Base-by-base conservation (phyloP, 2,329 filamentous ascomycete genomes). In the Cladosporium oxysporum region DNA sequence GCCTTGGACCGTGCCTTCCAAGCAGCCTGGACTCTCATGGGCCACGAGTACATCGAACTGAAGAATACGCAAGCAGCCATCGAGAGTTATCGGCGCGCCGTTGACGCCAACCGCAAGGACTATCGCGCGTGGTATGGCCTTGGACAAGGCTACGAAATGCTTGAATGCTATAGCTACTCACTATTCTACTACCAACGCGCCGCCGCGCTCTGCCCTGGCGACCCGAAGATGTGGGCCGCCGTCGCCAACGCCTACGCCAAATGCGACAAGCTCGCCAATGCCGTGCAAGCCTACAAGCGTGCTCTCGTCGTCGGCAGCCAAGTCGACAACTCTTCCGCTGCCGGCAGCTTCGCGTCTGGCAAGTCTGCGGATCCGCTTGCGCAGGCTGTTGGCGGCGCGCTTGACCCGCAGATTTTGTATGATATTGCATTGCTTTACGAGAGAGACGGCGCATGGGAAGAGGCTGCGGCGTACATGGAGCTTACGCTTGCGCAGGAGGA, bases 11-110 rank as follows among this genome's bases (percentile, higher is more conserved):
- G 94, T 11, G 90, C 89, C 29, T 99, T 95, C 76, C 85, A 97
- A 18, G 96, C 93, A 0, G 95, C 95, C 1, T 99, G 95, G 95
- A 99, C 95, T 0, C 83, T 99, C 1, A 98, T 99, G 94, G 95
- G 95, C 1, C 95, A 99, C 78, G 95, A 99, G 77, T 99, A 97
- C 72, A 93, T 98, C 63, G 95, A 99, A 78, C 88, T 99, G 79
- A 99, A 98, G 76, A 99, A 99, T 76, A 98, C 94, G 0, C 95
- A 99, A 73, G 94, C 95, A 0, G 95, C 95, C 10, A 98, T 99
- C 68, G 95, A 99, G 77, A 96, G 92, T 1, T 99, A 99, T 75
- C 88, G 95, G 1, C 90, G 95, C 50, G 95, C 95, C 1, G 94
- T 99, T 1, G 95, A 99, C 73, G 92, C 95, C 71, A 98, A 99